Conservation (phyloP, 352 stramenopile species). For the Globisporangium spinosum region DNA sequence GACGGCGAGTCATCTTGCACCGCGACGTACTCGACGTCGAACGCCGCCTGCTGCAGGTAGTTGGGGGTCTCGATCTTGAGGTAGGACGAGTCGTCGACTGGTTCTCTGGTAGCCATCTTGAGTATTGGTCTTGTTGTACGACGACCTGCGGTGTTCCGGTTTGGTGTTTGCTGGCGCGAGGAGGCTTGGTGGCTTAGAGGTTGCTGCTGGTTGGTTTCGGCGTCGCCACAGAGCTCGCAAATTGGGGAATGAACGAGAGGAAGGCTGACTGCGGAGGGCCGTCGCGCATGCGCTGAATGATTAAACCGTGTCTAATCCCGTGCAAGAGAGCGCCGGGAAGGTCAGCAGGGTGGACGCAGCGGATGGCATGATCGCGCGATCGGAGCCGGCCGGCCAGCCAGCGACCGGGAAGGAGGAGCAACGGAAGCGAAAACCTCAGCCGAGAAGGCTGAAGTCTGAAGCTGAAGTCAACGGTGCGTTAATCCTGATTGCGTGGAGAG, state of each 20-base stretch:
- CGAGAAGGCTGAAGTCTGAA: neutral
- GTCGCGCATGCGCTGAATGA: neutral
- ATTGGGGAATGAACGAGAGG: neutral
- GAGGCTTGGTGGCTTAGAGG: neutral
- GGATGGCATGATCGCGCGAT: neutral
- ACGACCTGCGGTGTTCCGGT: neutral
- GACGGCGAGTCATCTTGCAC: slow-evolving; percentile 5
- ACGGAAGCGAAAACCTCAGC: neutral
- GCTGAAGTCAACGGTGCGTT: neutral
- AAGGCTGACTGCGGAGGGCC: neutral
- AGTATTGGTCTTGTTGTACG: neutral
- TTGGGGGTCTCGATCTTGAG: slow-evolving; percentile 14
- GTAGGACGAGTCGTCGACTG: neutral
- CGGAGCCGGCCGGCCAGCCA: neutral
- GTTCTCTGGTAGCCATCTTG: neutral
- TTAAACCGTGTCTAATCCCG: slow-evolving; percentile 1
- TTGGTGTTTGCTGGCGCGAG: neutral
- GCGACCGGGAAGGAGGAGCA: neutral
- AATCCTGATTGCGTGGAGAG: neutral
- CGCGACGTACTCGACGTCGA: slow-evolving; percentile 5
- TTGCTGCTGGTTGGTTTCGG: neutral
- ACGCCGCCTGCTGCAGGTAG: neutral
- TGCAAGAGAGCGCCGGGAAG: neutral
- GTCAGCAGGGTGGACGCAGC: neutral
- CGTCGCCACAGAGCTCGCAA: neutral